These are phyloP conservation scores for Fusarium sp. DNA, from an alignment of 2,329 filamentous ascomycete species.

Conservation along the genomic window DNA sequence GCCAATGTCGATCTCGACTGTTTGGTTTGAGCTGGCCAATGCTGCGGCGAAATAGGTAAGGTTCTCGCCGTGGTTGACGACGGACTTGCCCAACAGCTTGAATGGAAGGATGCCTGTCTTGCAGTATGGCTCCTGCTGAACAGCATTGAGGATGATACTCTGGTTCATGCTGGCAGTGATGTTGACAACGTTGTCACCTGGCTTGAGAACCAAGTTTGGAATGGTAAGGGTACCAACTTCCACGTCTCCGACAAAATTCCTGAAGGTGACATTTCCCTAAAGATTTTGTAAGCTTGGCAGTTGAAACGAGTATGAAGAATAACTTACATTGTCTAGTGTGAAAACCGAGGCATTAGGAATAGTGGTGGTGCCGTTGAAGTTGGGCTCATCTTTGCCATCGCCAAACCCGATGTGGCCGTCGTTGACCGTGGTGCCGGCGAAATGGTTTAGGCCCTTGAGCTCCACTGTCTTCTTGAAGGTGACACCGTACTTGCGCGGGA, in stretches of 20 bases:
- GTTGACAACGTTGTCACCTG: constrained; percentile 69
- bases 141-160: constrained; percentile 57
- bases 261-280: constrained; percentile 73
- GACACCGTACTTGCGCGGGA: constrained; percentile 63
- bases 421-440: constrained; percentile 67
- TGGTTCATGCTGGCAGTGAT: constrained; percentile 69
- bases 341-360: constrained; percentile 75
- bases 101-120: constrained; percentile 67
- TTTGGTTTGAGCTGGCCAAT: constrained; percentile 65
- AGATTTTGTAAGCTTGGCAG: constrained; percentile 14
- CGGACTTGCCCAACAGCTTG: constrained; percentile 65
- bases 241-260: constrained; percentile 66
- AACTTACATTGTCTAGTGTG: constrained; percentile 72
- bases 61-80: constrained; percentile 64
- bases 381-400: constrained; percentile 61
- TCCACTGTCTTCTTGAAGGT: constrained; percentile 69
- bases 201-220: constrained; percentile 68
- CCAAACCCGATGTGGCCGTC: constrained; percentile 63
- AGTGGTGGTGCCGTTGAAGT: constrained; percentile 70
- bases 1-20: constrained; percentile 66
- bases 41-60: constrained; percentile 70
- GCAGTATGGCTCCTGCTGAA: constrained; percentile 63
- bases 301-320: neutral
- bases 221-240: constrained; percentile 69
- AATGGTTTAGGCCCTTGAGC: constrained; percentile 66